Percentiles rank a stretch among this genome's conserved stretches.
These are phyloP conservation scores for Puccinia novopanici DNA, from an alignment of 1,284 basidiomycete species.

Conservation along the genomic window DNA sequence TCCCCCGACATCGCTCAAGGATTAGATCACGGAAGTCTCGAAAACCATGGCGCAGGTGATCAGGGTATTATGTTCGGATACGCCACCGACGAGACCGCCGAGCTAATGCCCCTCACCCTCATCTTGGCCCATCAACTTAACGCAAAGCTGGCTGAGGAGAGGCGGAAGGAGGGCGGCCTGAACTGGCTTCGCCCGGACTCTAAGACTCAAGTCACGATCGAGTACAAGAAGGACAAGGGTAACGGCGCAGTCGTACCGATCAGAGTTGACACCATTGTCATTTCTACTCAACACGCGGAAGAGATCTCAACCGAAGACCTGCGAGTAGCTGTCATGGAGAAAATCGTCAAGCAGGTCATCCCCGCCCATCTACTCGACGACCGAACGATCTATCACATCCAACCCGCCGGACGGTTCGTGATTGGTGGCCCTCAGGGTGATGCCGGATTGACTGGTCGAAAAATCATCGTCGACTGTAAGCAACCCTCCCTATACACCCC, in stretches of 20 bases:
- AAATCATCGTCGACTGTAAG: slow-evolving; percentile 76
- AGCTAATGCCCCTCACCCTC: slow-evolving; percentile 96
- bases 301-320: slow-evolving; percentile 92
- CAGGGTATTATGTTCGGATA: slow-evolving; percentile 99
- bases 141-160: slow-evolving; percentile 86
- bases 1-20: slow-evolving; percentile 99
- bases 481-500: background rate
- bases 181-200: slow-evolving; percentile 96
- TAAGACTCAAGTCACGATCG: slow-evolving; percentile 98
- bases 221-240: slow-evolving; percentile 88
- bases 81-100: slow-evolving; percentile 96
- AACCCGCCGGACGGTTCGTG: slow-evolving; percentile 99
- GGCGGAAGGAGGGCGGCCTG: slow-evolving; percentile 74
- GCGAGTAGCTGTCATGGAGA: slow-evolving; percentile 84
- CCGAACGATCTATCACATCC: slow-evolving; percentile 94
- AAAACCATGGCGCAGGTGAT: slow-evolving; percentile 96
- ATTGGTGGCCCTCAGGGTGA: slow-evolving; percentile 99
- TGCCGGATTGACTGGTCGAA: slow-evolving; percentile 96
- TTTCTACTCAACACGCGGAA: slow-evolving; percentile 97
- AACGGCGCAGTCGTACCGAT: slow-evolving; percentile 81
- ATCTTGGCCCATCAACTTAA: slow-evolving; percentile 98
- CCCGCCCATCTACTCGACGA: slow-evolving; percentile 88
- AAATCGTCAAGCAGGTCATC: slow-evolving; percentile 93
- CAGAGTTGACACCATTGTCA: slow-evolving; percentile 95
- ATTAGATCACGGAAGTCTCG: slow-evolving; percentile 93